phyloP scores from a whole-genome alignment of 2,329 filamentous ascomycete genomes.

The Zymoseptoria passerinii region DNA sequence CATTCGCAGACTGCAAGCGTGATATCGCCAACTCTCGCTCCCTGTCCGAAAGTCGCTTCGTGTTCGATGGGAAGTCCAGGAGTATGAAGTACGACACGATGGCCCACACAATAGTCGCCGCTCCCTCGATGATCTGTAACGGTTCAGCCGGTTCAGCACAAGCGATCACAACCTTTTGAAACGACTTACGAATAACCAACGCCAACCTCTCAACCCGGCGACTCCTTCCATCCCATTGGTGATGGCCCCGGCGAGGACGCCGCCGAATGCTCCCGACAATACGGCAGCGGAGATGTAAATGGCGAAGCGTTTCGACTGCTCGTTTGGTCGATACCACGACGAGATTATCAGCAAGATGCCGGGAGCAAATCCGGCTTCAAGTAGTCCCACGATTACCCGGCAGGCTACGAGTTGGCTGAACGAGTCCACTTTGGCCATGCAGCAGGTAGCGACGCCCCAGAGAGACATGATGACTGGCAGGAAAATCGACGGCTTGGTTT shows the following conservation, averaged over 20 bases:
- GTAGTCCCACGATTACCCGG: conserved; percentile 47
- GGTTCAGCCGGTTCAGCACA: neutral
- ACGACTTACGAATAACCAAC: conserved; percentile 34
- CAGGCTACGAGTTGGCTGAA: conserved; percentile 45
- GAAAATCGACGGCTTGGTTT: conserved; percentile 44
- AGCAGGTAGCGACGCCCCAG: conserved; percentile 43
- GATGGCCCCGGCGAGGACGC: conserved; percentile 34
- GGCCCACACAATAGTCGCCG: conserved; percentile 39
- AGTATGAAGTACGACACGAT: conserved; percentile 39
- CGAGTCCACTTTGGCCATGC: conserved; percentile 43
- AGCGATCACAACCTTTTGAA: neutral
- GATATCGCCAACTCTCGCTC: conserved; percentile 38
- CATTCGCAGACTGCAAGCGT: conserved; percentile 38
- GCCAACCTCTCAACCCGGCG: conserved; percentile 33
- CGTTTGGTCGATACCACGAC: conserved; percentile 52
- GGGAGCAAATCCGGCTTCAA: conserved; percentile 49
- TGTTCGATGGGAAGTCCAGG: conserved; percentile 44
- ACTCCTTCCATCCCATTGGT: conserved; percentile 30
- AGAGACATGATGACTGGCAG: conserved; percentile 45
- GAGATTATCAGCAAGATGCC: conserved; percentile 48
- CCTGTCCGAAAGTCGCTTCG: conserved; percentile 34
- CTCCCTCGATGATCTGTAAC: conserved; percentile 28
- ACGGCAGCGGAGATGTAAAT: conserved; percentile 53
- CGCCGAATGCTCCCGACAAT: conserved; percentile 45
- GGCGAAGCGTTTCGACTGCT: conserved; percentile 49